Base-by-base conservation (phyloP, 2,329 filamentous ascomycete species). In the Huntiella bhutanensis region DNA sequence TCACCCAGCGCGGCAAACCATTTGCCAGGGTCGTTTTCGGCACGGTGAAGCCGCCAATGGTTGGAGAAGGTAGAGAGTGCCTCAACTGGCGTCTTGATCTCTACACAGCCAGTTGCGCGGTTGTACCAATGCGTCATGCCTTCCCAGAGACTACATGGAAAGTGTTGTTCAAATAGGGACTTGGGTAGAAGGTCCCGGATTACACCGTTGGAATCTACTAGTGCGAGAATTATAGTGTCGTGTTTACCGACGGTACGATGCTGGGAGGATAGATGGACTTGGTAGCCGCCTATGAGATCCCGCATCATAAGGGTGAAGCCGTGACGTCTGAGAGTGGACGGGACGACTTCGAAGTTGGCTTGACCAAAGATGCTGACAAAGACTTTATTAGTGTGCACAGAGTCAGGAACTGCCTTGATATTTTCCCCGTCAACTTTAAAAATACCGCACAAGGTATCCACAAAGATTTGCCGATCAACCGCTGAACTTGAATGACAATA, bases 361-460 rank as follows among this genome's bases (percentile, higher is more conserved):
- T 53, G 46, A 1, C 64, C 63, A 54, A 77, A 74, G 0, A 76
- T 53, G 0, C 54, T 52, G 0, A 10, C 7, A 50, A 70, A 76
- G 0, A 56, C 56, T 0, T 52, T 5, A 45, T 71, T 59, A 0
- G 8, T 6, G 33, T 65, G 59, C 41, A 71, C 76, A 0, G 62
- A 50, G 0, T 8, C 2, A 0, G 72, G 72, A 0, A 76, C 58
- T 2, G 65, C 61, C 3, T 62, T 55, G 0, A 75, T 52, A 0
- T 69, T 71, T 1, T 58, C 37, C 0, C 72, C 71, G 47, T 75
- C 62, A 0, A 77, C 62, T 0, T 75, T 59, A 0, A 79, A 56
- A 17, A 67, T 59, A 0, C 67, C 72, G 0, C 61, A 67, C 2
- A 78, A 51, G 0, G 73, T 42, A 50, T 73, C 71, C 51, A 67